Evolutionary conservation across 371 early-diverging fungal genomes (phyloP).

Genomic region (Mortierella sp.): DNA sequence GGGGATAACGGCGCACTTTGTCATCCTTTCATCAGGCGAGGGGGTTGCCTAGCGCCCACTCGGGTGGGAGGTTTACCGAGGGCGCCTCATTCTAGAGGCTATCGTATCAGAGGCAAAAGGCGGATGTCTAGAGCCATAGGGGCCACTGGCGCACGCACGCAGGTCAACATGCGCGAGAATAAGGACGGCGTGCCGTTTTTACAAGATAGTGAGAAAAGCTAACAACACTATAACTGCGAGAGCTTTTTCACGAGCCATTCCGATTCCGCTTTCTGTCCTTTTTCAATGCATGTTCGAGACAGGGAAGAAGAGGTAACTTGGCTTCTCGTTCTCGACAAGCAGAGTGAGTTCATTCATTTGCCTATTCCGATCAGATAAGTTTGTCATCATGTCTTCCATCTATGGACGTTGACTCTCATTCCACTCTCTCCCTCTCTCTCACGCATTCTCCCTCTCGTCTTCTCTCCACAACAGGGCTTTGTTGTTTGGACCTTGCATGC

Average conservation of each 20-base stretch:
- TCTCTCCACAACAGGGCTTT: neutral
- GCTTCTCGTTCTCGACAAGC: neutral
- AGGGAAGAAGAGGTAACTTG: neutral
- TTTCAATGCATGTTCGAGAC: neutral
- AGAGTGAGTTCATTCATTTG: neutral
- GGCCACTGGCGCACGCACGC: too few relatives aligned
- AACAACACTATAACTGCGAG: neutral
- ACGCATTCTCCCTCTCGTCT: neutral
- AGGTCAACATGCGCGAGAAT: neutral
- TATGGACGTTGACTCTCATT: neutral
- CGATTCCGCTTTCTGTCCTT: neutral
- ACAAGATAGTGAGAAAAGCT: neutral
- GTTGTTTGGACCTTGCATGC: neutral
- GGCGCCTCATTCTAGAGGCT: too few relatives aligned
- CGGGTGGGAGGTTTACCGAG: too few relatives aligned
- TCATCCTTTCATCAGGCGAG: neutral
- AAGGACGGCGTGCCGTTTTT: neutral
- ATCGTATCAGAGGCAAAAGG: too few relatives aligned
- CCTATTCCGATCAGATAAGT: neutral
- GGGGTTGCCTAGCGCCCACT: too few relatives aligned
- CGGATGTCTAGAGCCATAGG: too few relatives aligned
- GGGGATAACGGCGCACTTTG: neutral
- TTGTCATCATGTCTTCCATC: constrained; percentile 2
- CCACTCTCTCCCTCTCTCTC: neutral
- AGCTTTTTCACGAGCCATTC: constrained; percentile 7